Evolutionary conservation across 495 filamentous ascomycete species (phyloP), one percentile per base, ranked within the genome.

Genomic region (Aspergillus heteromorphus): DNA sequence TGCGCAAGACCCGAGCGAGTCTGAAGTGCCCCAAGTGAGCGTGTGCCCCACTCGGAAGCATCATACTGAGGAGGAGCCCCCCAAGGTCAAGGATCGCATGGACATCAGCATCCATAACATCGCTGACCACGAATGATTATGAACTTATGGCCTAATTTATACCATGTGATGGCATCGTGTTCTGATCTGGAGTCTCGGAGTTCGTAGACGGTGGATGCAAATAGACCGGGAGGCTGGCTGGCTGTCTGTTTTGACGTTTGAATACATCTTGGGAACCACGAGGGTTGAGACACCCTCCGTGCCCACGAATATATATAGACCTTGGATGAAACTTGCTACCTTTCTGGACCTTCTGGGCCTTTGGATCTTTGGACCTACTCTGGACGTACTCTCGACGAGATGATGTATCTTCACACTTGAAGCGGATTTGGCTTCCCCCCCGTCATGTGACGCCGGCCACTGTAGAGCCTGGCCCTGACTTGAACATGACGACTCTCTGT

Each of bases 81-180:
- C 70, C 25, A 70, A 71, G 53, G 69, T 81, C 41, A 69, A 65
- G 51, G 78, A 79, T 50, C 71, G 78, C 29, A 83, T 83, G 79
- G 81, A 83, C 60, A 79, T 83, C 59, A 81, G 75, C 57, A 76
- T 83, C 55, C 81, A 83, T 61, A 83, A 83, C 62, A 73, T 79
- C 54, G 75, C 66, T 34, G 80, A 83, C 54, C 79, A 79, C 58
- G 64, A 49, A 41, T 64, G 53, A 59, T 57, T 53, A 57, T 55
- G 51, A 49, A n/a, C 17, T 59, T 58, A 54, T 58, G 48, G 29
- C 40, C 40, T 40, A 18, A 18, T 29, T 41, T 29, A 34, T 57
- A 23, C 31, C 45, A 20, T 31, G 47, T 31, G 17, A 45, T 43
- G 48, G 19, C 40, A 47, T 53, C 47, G 48, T 56, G 25, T n/a